Conservation (phyloP, 495 filamentous ascomycete genomes). For the Diplogelasinospora grovesii region DNA sequence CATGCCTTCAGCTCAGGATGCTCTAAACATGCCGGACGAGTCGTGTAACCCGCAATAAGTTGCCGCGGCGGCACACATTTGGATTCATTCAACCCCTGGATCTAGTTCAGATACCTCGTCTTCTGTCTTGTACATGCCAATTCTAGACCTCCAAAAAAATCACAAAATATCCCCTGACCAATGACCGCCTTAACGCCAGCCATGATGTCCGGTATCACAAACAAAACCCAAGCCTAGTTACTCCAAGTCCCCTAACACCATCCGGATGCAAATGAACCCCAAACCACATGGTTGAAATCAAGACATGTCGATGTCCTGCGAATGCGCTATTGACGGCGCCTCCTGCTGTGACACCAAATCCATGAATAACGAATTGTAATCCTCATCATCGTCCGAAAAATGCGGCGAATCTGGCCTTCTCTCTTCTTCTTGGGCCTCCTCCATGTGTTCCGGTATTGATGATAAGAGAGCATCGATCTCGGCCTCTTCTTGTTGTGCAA, state of each 20-base stretch:
- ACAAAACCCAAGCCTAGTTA: neutral
- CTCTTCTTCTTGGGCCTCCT: neutral
- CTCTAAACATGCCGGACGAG: conserved; percentile 60
- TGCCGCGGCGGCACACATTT: neutral
- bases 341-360: conserved; percentile 27
- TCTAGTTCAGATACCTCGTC: conserved; percentile 5
- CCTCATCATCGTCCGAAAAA: conserved; percentile 51
- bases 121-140: neutral
- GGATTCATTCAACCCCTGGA: neutral
- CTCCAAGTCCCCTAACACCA: neutral
- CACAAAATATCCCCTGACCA: neutral
- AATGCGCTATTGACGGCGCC: neutral
- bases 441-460: conserved; percentile 5
- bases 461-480: conserved; percentile 54
- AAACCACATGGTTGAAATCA: conserved; percentile 7
- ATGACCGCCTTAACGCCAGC: no score
- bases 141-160: neutral
- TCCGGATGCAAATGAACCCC: neutral
- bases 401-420: conserved; percentile 4
- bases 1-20: conserved; percentile 71
- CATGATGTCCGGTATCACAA: no score
- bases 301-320: conserved; percentile 28
- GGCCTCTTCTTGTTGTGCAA: conserved; percentile 47
- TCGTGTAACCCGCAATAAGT: conserved; percentile 65
- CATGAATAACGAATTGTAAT: conserved; percentile 56